Base-by-base conservation (phyloP, 169 alveolate genomes). In the Plasmodium blacklocki region DNA sequence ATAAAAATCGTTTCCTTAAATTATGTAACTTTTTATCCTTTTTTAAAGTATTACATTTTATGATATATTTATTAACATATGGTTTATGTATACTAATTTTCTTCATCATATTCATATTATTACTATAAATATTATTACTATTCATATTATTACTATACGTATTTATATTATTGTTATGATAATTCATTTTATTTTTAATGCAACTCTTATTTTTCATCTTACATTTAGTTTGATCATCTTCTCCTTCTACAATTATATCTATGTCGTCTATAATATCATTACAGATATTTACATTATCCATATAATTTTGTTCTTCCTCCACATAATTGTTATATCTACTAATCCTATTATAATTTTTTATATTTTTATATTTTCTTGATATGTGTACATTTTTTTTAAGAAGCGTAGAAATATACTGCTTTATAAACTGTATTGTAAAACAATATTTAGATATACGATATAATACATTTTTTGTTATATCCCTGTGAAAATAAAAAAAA, bases 361-460 rank as follows among this genome's bases (percentile, higher is more conserved):
- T 12, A 67, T 73, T 18, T 12, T 18, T 49, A 58, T 11, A 23
- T 9, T 50, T 29, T 59, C 45, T 52, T 11, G 62, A 32, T 29
- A 58, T 15, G 43, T 60, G 58, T 58, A 56, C 29, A 47, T 86
- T 86, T 26, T 58, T 86, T 86, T 60, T 86, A 23, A 71, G 75
- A 56, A 71, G 71, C 47, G 92, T 86, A n/a, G 39, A 18, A 12
- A 86, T 12, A 60, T 86, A 62, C 47, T 86, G 78, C n/a, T 58
- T 70, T 86, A 86, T 64, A 73, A 71, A 86, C 47, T 49, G 43
- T n/a, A 71, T 19, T 5, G 92, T 26, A 21, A 49, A 70, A 63
- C 14, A 63, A 12, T 62, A 43, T 23, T 52, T 59, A 5, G 50
- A 56, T 6, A 80, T 67, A 56, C 15, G 49, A 9, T 80, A 39